A percentile compares a stretch with the other conserved stretches of the same genome.
phyloP scores from a whole-genome alignment of 208 protist genomes.

The Baffinella frigidus region DNA sequence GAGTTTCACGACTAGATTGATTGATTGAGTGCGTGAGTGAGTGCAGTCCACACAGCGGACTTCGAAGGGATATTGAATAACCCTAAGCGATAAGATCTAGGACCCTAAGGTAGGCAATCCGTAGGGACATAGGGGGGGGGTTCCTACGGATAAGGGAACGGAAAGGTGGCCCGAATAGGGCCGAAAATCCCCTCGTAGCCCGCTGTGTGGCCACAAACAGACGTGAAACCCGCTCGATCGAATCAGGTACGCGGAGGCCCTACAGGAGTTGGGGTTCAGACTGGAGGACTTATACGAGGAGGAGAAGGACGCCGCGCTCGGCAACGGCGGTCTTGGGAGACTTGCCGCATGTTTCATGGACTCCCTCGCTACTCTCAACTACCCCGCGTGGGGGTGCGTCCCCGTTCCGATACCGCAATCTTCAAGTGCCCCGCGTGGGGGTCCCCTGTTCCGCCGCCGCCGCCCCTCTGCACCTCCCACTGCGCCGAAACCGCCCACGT shows the following conservation, averaged over 20 bases:
- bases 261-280: constrained; percentile 74
- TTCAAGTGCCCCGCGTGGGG: not conserved
- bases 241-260: constrained; percentile 72
- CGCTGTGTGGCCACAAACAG: not conserved
- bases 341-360: constrained; percentile 81
- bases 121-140: too few species aligned
- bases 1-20: too few species aligned
- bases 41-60: too few species aligned
- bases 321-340: constrained; percentile 77
- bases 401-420: constrained; percentile 80
- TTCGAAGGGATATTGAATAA: too few species aligned
- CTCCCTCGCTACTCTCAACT: constrained; percentile 78
- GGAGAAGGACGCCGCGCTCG: constrained; percentile 78
- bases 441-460: not conserved
- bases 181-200: too few species aligned
- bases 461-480: too few species aligned
- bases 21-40: not conserved
- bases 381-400: constrained; percentile 76
- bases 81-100: too few species aligned
- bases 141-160: too few species aligned
- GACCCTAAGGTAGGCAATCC: too few species aligned
- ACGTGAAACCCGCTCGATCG: too few species aligned
- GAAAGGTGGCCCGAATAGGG: too few species aligned
- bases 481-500: too few species aligned
- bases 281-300: constrained; percentile 78